Conservation (phyloP, 1,284 basidiomycete genomes). For the Trametes pubescens region DNA sequence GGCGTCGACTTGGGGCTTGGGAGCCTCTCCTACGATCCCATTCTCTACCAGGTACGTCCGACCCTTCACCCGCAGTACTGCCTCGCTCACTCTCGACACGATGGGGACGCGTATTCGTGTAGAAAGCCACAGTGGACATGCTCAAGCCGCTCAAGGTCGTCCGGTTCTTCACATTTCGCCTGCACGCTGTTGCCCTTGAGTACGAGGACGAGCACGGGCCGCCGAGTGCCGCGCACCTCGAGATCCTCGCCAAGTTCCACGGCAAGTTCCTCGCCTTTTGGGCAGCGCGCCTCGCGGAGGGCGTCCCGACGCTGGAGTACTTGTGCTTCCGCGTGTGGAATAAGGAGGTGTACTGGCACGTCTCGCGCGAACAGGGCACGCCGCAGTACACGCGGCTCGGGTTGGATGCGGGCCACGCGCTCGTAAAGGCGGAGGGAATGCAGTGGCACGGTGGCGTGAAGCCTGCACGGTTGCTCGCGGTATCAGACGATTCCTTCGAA, state of each 20-base stretch:
- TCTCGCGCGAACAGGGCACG: not conserved
- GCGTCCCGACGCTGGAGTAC: not conserved
- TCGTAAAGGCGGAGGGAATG: too few species aligned
- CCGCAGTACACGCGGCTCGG: not conserved
- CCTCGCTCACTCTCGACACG: too few species aligned
- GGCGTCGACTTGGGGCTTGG: too few species aligned
- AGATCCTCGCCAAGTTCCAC: not conserved
- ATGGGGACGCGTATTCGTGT: too few species aligned
- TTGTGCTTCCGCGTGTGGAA: not conserved
- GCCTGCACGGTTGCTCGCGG: not conserved
- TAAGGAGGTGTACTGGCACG: not conserved
- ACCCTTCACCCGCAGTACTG: too few species aligned
- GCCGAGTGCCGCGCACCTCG: not conserved
- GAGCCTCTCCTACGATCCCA: too few species aligned
- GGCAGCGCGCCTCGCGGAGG: not conserved
- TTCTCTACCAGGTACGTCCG: too few species aligned
- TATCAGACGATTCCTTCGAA: not conserved
- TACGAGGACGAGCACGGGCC: not conserved
- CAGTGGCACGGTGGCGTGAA: not conserved
- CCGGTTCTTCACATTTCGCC: not conserved
- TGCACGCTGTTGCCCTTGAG: not conserved
- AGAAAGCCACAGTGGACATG: not conserved
- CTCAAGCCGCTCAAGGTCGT: not conserved
- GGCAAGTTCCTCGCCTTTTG: conserved; percentile 1
- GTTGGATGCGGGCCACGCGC: not conserved